Conservation (phyloP, 345 rosid genomes). For the Pistacia atlantica region DNA sequence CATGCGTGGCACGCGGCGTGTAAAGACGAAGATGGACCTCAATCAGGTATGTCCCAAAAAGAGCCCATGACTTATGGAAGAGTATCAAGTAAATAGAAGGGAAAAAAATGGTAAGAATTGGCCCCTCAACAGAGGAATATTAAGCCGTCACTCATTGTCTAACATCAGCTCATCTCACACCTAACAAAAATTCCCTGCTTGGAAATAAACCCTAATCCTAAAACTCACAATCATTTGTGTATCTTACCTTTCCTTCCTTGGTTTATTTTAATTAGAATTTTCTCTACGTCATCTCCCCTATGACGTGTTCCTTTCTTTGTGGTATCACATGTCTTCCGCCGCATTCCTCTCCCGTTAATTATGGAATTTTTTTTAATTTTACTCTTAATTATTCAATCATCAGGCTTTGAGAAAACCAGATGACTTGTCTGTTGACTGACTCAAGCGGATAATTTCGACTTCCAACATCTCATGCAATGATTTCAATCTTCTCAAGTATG, state of each 20-base stretch:
- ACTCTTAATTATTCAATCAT: not conserved
- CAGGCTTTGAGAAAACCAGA: not conserved
- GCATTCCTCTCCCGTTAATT: conserved; percentile 36
- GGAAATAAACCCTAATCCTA: conserved; percentile 24
- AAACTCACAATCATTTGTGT: conserved; percentile 31
- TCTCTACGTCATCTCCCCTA: conserved; percentile 21
- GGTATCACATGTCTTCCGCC: conserved; percentile 33
- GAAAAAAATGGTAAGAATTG: conserved; percentile 20
- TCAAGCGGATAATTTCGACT: not conserved
- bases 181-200: conserved; percentile 18
- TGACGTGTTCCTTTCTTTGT: conserved; percentile 31
- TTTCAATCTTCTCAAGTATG: too few relatives aligned
- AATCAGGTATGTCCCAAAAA: too few relatives aligned
- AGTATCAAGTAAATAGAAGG: not conserved
- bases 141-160: conserved; percentile 43
- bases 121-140: conserved; percentile 19
- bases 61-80: not conserved
- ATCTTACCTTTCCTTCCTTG: conserved; percentile 17
- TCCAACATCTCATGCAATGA: not conserved
- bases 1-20: too few relatives aligned
- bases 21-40: too few relatives aligned
- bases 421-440: conserved; percentile 11
- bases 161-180: conserved; percentile 18
- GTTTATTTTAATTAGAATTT: not conserved
- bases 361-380: not conserved